Evolutionary conservation across 1,284 basidiomycete species (phyloP).

Genomic region (Athelia sp.): DNA sequence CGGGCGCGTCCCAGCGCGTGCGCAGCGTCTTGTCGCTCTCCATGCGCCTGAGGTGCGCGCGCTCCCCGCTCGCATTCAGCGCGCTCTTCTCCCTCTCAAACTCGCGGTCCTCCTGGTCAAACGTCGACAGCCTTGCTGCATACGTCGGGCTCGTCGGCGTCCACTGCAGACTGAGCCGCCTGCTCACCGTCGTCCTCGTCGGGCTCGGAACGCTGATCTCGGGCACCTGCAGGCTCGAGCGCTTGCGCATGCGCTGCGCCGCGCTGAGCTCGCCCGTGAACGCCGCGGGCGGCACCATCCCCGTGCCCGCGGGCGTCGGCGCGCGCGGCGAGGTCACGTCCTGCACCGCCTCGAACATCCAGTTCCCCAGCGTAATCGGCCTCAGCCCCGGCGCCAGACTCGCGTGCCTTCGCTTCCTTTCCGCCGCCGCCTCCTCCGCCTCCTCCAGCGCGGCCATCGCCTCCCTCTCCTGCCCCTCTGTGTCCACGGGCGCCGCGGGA

Average conservation of each 20-base stretch:
- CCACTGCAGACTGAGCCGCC: slow-evolving; percentile 50
- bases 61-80: slow-evolving; percentile 31
- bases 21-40: slow-evolving; percentile 15
- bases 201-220: too few relatives aligned
- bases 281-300: slow-evolving; percentile 13
- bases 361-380: slow-evolving; percentile 45
- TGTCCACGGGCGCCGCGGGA: slow-evolving; percentile 15
- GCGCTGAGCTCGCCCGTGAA: too few relatives aligned
- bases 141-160: slow-evolving; percentile 39
- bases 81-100: slow-evolving; percentile 38
- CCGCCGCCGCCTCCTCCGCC: slow-evolving; percentile 26
- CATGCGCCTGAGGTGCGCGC: slow-evolving; percentile 23
- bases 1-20: slow-evolving; percentile 20
- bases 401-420: slow-evolving; percentile 28
- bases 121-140: slow-evolving; percentile 8
- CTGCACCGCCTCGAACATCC: slow-evolving; percentile 76
- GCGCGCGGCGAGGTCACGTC: slow-evolving; percentile 43
- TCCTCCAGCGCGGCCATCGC: slow-evolving; percentile 31
- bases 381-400: slow-evolving; percentile 33
- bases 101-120: slow-evolving; percentile 24
- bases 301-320: neutral
- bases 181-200: too few relatives aligned
- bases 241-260: too few relatives aligned
- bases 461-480: slow-evolving; percentile 25
- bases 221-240: too few relatives aligned